A percentile compares a stretch with the other conserved stretches of the same genome.
phyloP scores from a whole-genome alignment of 1,139 yeast genomes.

The Zhuliangozyma parablackwelliae region DNA sequence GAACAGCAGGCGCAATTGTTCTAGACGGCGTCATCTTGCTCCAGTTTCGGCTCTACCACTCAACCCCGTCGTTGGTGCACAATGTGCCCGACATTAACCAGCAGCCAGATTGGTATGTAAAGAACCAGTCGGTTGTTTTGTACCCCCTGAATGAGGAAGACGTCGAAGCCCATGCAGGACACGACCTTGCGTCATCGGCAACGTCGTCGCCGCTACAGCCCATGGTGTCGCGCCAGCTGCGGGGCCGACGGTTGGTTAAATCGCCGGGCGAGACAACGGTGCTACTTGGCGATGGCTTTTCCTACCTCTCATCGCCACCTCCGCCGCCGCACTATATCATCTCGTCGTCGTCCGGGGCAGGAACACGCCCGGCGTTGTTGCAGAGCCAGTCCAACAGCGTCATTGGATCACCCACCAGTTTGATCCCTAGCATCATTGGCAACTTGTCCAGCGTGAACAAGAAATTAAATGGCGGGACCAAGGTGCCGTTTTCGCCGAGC shows the following conservation, averaged over 20 bases:
- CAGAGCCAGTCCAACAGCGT: constrained; percentile 3
- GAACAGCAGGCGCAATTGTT: constrained; percentile 33
- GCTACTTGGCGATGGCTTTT: not conserved
- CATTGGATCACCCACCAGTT: constrained; percentile 22
- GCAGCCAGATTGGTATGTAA: constrained; percentile 39
- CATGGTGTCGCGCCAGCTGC: constrained; percentile 2
- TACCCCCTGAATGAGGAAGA: constrained; percentile 8
- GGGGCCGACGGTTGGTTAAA: constrained; percentile 6
- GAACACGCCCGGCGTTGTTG: not conserved
- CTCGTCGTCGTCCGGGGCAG: constrained; percentile 1
- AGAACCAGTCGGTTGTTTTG: constrained; percentile 13
- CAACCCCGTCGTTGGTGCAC: too few relatives aligned
- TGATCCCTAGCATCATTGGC: constrained; percentile 41
- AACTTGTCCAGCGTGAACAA: constrained; percentile 35
- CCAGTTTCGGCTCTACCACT: constrained; percentile 28
- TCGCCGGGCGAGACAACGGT: constrained; percentile 3
- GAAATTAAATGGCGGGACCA: constrained; percentile 32
- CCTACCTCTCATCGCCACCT: too few relatives aligned
- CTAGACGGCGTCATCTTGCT: constrained; percentile 31
- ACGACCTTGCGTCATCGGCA: not conserved
- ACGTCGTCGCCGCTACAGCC: constrained; percentile 1
- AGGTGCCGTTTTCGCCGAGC: constrained; percentile 40
- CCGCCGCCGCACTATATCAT: constrained; percentile 2
- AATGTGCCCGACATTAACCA: constrained; percentile 2
- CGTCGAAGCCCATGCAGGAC: not conserved